Evolutionary conservation across 441 rosid species (phyloP).

Genomic region (Capsella rubella): DNA sequence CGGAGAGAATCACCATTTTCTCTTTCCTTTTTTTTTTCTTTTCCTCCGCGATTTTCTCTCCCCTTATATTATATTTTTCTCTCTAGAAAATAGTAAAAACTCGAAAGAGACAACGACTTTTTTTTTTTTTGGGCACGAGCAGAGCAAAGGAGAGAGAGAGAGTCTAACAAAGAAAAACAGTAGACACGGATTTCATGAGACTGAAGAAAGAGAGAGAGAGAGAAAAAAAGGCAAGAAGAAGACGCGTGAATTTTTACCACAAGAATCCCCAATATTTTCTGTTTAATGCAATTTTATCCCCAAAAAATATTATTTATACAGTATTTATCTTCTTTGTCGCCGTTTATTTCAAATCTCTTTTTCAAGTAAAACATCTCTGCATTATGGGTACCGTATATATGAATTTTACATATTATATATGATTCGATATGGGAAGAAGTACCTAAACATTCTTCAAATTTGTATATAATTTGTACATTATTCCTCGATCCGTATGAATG

Average conservation of each 20-base stretch:
- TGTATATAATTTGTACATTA: too few relatives aligned
- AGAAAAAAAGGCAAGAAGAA: slow-evolving; percentile 2
- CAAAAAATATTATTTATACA: background rate
- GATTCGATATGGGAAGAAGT: background rate
- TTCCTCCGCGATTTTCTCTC: slow-evolving; percentile 40
- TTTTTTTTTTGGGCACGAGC: slow-evolving; percentile 29
- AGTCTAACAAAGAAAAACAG: slow-evolving; percentile 23
- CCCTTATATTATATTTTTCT: background rate
- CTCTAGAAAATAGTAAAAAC: slow-evolving; percentile 39
- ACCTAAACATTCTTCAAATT: too few relatives aligned
- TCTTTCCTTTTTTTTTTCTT: background rate
- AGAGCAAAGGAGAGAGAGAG: background rate
- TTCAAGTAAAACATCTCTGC: background rate
- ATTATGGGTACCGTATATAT: slow-evolving; percentile 8
- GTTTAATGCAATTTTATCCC: slow-evolving; percentile 31
- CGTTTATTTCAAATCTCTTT: background rate
- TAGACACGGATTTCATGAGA: slow-evolving; percentile 78
- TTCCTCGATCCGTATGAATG: too few relatives aligned
- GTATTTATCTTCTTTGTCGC: background rate
- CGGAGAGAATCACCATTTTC: slow-evolving; percentile 22
- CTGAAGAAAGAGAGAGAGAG: background rate
- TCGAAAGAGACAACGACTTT: slow-evolving; percentile 36
- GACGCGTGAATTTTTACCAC: slow-evolving; percentile 69
- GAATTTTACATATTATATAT: background rate
- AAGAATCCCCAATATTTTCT: slow-evolving; percentile 8